A percentile compares a stretch with the other conserved stretches of the same genome.
phyloP scores from a whole-genome alignment of 352 stramenopile genomes.

The Globisporangium nunn region DNA sequence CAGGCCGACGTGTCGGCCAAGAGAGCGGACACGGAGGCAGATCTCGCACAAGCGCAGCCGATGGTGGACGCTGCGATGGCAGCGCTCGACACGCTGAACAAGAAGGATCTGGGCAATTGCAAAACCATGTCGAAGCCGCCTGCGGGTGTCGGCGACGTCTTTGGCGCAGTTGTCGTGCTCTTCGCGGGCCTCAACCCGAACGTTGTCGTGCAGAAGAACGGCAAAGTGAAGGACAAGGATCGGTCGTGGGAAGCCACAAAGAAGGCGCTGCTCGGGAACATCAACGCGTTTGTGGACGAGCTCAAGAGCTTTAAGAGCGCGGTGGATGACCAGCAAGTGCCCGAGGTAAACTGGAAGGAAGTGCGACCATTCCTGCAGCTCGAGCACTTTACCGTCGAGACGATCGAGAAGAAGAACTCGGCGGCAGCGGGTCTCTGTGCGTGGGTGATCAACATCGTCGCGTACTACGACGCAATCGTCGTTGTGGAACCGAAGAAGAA shows the following conservation, averaged over 20 bases:
- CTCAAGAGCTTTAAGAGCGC: conserved; percentile 78
- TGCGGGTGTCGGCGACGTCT: conserved; percentile 83
- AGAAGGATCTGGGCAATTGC: conserved; percentile 85
- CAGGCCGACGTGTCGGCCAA: conserved; percentile 89
- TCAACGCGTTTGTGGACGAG: conserved; percentile 91
- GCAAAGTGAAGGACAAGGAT: conserved; percentile 93
- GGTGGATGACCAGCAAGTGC: conserved; percentile 58
- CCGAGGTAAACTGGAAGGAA: conserved; percentile 79
- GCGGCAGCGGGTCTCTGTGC: conserved; percentile 67
- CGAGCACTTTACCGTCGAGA: conserved; percentile 75
- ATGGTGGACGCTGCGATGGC: conserved; percentile 87
- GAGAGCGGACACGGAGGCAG: conserved; percentile 75
- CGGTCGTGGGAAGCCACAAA: conserved; percentile 90
- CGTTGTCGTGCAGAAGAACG: conserved; percentile 86
- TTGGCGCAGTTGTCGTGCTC: conserved; percentile 67
- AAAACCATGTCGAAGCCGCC: conserved; percentile 92
- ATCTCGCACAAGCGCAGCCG: conserved; percentile 63
- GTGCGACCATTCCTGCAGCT: conserved; percentile 72
- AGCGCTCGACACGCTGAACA: conserved; percentile 87
- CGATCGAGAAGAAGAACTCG: conserved; percentile 82
- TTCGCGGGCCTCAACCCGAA: conserved; percentile 70
- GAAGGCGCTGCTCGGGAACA: conserved; percentile 89
- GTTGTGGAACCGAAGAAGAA: conserved; percentile 92
- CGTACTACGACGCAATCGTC: conserved; percentile 93
- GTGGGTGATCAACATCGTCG: conserved; percentile 89